phyloP scores from a whole-genome alignment of 257 asterid genomes.

The Sherardia arvensis region DNA sequence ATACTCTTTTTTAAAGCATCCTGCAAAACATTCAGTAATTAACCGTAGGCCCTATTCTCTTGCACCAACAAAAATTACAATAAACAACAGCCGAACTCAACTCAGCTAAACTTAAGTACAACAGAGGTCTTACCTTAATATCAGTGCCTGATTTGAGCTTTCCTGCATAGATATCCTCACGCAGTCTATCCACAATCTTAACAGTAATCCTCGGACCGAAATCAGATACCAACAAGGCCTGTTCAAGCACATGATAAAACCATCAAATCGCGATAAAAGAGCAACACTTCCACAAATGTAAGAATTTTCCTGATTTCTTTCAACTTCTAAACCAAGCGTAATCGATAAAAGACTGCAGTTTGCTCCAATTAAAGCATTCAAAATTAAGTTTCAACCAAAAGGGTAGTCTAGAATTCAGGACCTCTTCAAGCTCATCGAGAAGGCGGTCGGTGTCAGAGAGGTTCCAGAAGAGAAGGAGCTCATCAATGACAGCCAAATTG shows the following conservation, averaged over 20 bases:
- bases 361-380: neutral
- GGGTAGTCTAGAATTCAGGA: slow-evolving; percentile 1
- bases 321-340: neutral
- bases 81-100: neutral
- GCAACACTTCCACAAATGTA: neutral
- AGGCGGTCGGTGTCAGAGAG: slow-evolving; percentile 86
- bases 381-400: neutral
- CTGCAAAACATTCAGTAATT: slow-evolving; percentile 22
- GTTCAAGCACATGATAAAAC: slow-evolving; percentile 3
- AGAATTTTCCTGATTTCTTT: neutral
- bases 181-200: slow-evolving; percentile 80
- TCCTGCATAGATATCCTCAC: slow-evolving; percentile 89
- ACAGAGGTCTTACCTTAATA: slow-evolving; percentile 50
- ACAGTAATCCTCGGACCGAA: slow-evolving; percentile 89
- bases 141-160: slow-evolving; percentile 88
- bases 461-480: slow-evolving; percentile 90
- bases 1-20: slow-evolving; percentile 73
- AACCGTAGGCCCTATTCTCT: neutral
- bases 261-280: neutral
- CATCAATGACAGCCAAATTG: slow-evolving; percentile 82
- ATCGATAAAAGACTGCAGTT: neutral
- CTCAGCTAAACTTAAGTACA: too few species aligned
- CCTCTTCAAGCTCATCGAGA: slow-evolving; percentile 94
- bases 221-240: slow-evolving; percentile 86
- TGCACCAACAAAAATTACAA: neutral